Evolutionary conservation across 179 eudicot species (phyloP), one percentile per base, ranked within the genome.

Genomic region (Pouteria campechiana): DNA sequence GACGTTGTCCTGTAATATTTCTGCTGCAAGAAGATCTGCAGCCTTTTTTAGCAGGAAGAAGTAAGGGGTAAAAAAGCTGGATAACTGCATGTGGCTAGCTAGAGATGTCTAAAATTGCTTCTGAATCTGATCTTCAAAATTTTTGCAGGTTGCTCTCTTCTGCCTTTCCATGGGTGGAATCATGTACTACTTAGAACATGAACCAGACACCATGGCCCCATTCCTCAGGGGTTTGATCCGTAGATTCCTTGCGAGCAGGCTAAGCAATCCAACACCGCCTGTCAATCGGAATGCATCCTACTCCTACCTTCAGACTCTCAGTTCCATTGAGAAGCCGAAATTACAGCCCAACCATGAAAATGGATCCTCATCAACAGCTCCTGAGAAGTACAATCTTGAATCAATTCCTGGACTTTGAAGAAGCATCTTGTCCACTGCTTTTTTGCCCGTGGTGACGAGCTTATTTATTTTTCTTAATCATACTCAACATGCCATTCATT

Each of bases 131-230:
- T 13, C 33, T 45, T 53, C n/a, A 14, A 1, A 10, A 3, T n/a
- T 54, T 22, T 21, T 44, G 11, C 68, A 90, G 98, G 98, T 90
- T 64, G 87, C 83, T 45, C 58, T 90, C 40, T 90, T 90, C 60
- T 78, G 98, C 48, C 86, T 81, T 1, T 81, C 93, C 58, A 90
- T 90, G 95, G 95, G 98, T 2, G 98, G 81, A 43, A 73, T 86
- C 19, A 90, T 90, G 98, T 86, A 81, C 47, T 90, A 85, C 65
- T 60, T 89, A 31, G 95, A 86, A 37, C 81, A 86, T 25, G 98
- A 90, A 43, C 95, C 95, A 7, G 89, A 86, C 36, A 90, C 95
- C 25, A 85, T 89, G 98, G 89, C 98, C 37, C 98, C 98, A 21
- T 64, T 86, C 38, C 78, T 86, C 19, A 76, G 95, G 44, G 80